Percentiles rank a stretch among this genome's conserved stretches.
Conservation (phyloP, 1,284 basidiomycete species). For the Heterobasidion occidentale region DNA sequence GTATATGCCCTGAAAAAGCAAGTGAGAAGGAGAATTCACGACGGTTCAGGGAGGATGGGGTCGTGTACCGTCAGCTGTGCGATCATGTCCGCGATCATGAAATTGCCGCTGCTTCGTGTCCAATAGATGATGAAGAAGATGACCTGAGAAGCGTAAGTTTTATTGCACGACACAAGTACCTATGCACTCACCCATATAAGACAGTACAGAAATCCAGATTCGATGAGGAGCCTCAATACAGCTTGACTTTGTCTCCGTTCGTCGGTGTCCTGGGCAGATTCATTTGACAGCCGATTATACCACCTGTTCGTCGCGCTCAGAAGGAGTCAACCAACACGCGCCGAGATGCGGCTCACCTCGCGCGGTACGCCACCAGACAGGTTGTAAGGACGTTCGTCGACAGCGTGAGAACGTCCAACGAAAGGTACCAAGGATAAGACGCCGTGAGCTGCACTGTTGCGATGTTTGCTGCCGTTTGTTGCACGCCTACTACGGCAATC, state of each 20-base stretch:
- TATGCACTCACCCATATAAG: neutral
- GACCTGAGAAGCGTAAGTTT: neutral
- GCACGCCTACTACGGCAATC: neutral
- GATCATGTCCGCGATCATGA: slow-evolving; percentile 1
- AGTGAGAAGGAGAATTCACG: too few relatives aligned
- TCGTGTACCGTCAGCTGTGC: slow-evolving; percentile 2
- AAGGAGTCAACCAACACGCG: too few relatives aligned
- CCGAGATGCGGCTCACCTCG: neutral
- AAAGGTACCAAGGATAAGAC: neutral
- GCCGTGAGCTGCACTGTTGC: neutral
- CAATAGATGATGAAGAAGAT: slow-evolving; percentile 3
- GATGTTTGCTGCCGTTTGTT: neutral
- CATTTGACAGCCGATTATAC: too few relatives aligned
- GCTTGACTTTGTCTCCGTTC: neutral
- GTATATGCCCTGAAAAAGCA: neutral
- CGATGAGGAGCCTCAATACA: neutral
- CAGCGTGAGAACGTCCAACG: slow-evolving; percentile 2
- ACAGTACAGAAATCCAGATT: slow-evolving; percentile 2
- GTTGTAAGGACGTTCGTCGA: slow-evolving; percentile 2
- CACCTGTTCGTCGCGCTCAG: too few relatives aligned
- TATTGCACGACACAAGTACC: neutral
- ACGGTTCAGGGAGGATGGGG: neutral
- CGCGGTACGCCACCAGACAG: neutral
- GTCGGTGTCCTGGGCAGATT: too few relatives aligned
- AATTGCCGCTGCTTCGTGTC: neutral